A percentile compares a stretch with the other conserved stretches of the same genome.
These are phyloP conservation scores for Penicillium diatomitis DNA, from an alignment of 495 filamentous ascomycete genomes.

Conservation along the genomic window DNA sequence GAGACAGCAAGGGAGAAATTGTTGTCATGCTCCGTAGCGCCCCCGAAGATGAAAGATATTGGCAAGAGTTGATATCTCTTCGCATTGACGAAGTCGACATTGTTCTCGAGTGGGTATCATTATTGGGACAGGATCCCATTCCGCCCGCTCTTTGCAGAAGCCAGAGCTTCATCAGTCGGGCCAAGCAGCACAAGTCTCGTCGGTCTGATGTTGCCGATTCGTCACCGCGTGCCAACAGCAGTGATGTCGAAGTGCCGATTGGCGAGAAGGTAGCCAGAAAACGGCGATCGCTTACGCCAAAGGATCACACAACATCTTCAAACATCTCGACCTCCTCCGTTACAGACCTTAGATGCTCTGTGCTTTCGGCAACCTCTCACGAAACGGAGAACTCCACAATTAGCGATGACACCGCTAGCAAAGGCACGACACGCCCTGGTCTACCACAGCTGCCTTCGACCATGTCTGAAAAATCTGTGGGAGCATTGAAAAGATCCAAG, in stretches of 20 bases:
- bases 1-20: conserved; percentile 60
- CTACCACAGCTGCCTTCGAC: conserved; percentile 22
- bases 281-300: conserved; percentile 25
- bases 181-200: conserved; percentile 29
- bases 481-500: conserved; percentile 44
- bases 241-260: conserved; percentile 58
- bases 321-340: conserved; percentile 28
- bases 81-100: conserved; percentile 62
- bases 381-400: conserved; percentile 29
- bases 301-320: conserved; percentile 22
- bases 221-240: conserved; percentile 38
- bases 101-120: conserved; percentile 77
- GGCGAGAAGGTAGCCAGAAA: conserved; percentile 49
- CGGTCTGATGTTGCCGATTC: conserved; percentile 25
- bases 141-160: conserved; percentile 53
- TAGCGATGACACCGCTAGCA: conserved; percentile 18
- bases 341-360: conserved; percentile 23
- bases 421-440: conserved; percentile 10
- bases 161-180: conserved; percentile 43
- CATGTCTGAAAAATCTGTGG: conserved; percentile 20
- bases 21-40: conserved; percentile 70
- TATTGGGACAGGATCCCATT: conserved; percentile 66
- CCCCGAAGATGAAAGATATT: conserved; percentile 38
- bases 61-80: conserved; percentile 76
- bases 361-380: conserved; percentile 27